phyloP scores from a whole-genome alignment of 495 filamentous ascomycete genomes.

The Aspergillus conjunctus region DNA sequence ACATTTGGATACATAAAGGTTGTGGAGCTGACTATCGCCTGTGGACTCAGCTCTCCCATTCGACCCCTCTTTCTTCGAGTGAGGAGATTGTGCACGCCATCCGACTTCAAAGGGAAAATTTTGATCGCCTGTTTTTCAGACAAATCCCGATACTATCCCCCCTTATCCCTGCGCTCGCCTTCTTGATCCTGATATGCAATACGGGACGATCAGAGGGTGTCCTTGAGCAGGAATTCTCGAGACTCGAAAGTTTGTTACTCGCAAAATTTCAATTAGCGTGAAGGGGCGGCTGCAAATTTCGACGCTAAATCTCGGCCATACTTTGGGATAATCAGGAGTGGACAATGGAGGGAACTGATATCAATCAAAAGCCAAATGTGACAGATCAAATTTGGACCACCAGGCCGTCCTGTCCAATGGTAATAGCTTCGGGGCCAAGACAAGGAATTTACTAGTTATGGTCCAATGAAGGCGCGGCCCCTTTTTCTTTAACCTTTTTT shows the following conservation, averaged over 20 bases:
- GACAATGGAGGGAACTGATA: constrained; percentile 5
- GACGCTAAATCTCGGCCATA: constrained; percentile 13
- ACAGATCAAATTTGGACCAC: constrained; percentile 19
- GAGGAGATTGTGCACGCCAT: constrained; percentile 9
- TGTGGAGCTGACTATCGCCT: constrained; percentile 19
- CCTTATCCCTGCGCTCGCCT: constrained; percentile 6
- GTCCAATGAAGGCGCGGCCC: neutral
- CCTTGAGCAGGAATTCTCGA: neutral
- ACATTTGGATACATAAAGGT: constrained; percentile 22
- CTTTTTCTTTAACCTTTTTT: constrained; percentile 2
- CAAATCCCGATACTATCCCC: constrained; percentile 6
- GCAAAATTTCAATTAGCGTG: constrained; percentile 15
- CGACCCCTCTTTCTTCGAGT: neutral
- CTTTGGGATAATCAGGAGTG: neutral
- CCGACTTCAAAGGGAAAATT: constrained; percentile 2
- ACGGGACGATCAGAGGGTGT: constrained; percentile 1
- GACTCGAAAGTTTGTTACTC: constrained; percentile 11
- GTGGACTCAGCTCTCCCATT: neutral
- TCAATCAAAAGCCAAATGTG: constrained; percentile 23
- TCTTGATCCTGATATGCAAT: neutral
- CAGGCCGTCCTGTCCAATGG: constrained; percentile 15
- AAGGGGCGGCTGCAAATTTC: constrained; percentile 1
- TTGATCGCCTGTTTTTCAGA: constrained; percentile 4
- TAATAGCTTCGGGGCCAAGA: neutral
- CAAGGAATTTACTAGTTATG: neutral